Evolutionary conservation across 768 basidiomycete genomes (phyloP).

Genomic region (Pisolithus orientalis): DNA sequence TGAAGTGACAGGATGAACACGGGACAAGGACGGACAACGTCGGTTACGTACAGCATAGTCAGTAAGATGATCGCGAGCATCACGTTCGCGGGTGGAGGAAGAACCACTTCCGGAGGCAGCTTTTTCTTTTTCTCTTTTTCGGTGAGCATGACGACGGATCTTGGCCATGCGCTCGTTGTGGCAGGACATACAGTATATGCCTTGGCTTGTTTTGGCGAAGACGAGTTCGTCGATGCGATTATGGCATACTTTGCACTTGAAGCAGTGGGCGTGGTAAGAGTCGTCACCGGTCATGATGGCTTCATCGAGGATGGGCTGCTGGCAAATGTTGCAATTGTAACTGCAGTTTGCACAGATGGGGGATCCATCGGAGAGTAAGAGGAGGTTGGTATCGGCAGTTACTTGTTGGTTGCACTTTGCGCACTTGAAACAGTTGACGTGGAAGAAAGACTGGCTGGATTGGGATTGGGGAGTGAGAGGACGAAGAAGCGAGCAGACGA

Average conservation of each 20-base stretch:
- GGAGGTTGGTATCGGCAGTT: slow-evolving; percentile 94
- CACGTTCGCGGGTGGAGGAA: slow-evolving; percentile 21
- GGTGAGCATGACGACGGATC: slow-evolving; percentile 86
- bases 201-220: slow-evolving; percentile 96
- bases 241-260: slow-evolving; percentile 94
- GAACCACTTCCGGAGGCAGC: slow-evolving; percentile 22
- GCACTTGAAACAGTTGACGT: slow-evolving; percentile 93
- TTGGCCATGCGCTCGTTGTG: slow-evolving; percentile 96
- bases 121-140: slow-evolving; percentile 50
- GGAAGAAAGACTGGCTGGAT: slow-evolving; percentile 85
- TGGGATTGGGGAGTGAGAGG: slow-evolving; percentile 3
- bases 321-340: slow-evolving; percentile 94
- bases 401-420: slow-evolving; percentile 92
- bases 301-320: slow-evolving; percentile 91
- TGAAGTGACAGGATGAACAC: background rate
- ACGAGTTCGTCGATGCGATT: slow-evolving; percentile 96
- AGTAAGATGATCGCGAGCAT: slow-evolving; percentile 23
- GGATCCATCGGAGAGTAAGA: slow-evolving; percentile 94
- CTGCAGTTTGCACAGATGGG: slow-evolving; percentile 93
- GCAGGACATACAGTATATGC: slow-evolving; percentile 98
- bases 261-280: slow-evolving; percentile 97
- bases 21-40: background rate
- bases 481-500: slow-evolving; percentile 6
- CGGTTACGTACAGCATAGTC: slow-evolving; percentile 38
- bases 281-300: slow-evolving; percentile 99